phyloP scores from a whole-genome alignment of 2,329 filamentous ascomycete genomes.

The Sclerotinia subarctica region DNA sequence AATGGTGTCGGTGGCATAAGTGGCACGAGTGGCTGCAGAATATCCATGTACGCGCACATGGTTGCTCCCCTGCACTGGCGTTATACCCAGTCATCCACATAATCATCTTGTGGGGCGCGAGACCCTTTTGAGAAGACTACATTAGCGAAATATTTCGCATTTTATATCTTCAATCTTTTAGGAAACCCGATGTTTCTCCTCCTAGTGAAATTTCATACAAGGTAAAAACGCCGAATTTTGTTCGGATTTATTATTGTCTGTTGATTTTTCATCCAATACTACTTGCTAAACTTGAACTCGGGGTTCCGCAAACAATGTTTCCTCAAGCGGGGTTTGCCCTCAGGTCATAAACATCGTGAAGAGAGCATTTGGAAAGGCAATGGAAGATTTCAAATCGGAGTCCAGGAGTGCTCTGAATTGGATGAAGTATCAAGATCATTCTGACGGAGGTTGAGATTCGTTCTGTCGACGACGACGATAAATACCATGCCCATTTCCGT shows the following conservation, averaged over 20 bases:
- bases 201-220: not conserved
- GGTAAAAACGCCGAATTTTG: slow-evolving; percentile 1
- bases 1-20: not conserved
- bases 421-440: not conserved
- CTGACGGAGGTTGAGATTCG: not conserved
- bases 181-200: not conserved
- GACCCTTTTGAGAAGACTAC: not conserved
- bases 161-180: slow-evolving; percentile 14
- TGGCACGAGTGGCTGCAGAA: not conserved
- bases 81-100: slow-evolving; percentile 5
- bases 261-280: not conserved
- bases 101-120: not conserved
- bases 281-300: slow-evolving; percentile 9
- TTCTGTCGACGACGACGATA: not conserved
- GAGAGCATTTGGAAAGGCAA: slow-evolving; percentile 1
- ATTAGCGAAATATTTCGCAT: not conserved
- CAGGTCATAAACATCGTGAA: not conserved
- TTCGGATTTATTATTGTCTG: not conserved
- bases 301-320: slow-evolving; percentile 4
- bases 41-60: not conserved
- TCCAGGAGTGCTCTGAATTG: slow-evolving; percentile 6
- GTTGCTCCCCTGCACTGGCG: not conserved
- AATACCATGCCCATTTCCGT: not conserved
- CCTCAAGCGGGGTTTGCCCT: not conserved
- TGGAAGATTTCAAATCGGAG: slow-evolving; percentile 11